phyloP scores from a whole-genome alignment of 208 protist genomes.

The Crithidia brevicula region DNA sequence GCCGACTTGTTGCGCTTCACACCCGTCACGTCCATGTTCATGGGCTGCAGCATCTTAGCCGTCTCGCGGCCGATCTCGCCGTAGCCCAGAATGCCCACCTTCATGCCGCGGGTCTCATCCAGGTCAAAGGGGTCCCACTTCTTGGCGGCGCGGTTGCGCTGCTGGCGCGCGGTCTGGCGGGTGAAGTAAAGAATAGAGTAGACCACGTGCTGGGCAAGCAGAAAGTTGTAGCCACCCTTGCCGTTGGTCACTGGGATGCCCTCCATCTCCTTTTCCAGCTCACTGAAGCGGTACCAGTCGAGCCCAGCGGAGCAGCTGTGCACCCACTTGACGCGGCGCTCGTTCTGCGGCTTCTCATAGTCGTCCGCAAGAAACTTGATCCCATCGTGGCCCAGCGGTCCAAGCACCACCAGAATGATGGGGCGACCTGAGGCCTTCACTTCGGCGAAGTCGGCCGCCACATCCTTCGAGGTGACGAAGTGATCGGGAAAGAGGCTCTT shows the following conservation, averaged over 20 bases:
- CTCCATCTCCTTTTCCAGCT: slow-evolving; percentile 36
- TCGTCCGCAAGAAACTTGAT: slow-evolving; percentile 62
- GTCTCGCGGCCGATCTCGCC: slow-evolving; percentile 68
- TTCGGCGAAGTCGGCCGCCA: slow-evolving; percentile 24
- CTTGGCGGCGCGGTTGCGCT: slow-evolving; percentile 39
- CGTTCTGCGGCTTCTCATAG: slow-evolving; percentile 35
- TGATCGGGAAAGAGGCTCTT: slow-evolving; percentile 30
- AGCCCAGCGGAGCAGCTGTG: slow-evolving; percentile 71
- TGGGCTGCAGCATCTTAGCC: slow-evolving; percentile 31
- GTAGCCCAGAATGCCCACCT: slow-evolving; percentile 81
- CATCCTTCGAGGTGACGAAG: slow-evolving; percentile 11
- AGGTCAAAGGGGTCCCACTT: slow-evolving; percentile 66
- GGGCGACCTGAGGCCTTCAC: slow-evolving; percentile 38
- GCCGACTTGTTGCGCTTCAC: slow-evolving; percentile 32
- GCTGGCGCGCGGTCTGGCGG: slow-evolving; percentile 53
- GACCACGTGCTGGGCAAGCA: slow-evolving; percentile 63
- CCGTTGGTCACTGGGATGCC: slow-evolving; percentile 66
- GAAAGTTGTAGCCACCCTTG: slow-evolving; percentile 49
- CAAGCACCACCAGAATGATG: slow-evolving; percentile 48
- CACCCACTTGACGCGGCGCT: slow-evolving; percentile 66
- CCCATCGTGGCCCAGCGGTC: slow-evolving; percentile 33
- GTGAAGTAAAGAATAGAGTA: slow-evolving; percentile 83
- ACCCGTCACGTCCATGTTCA: slow-evolving; percentile 62
- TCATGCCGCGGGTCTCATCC: slow-evolving; percentile 51
- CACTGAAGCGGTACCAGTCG: slow-evolving; percentile 50